Evolutionary conservation across 2,329 filamentous ascomycete species (phyloP), one percentile per base, ranked within the genome.

Genomic region (Periconia macrospinosa): DNA sequence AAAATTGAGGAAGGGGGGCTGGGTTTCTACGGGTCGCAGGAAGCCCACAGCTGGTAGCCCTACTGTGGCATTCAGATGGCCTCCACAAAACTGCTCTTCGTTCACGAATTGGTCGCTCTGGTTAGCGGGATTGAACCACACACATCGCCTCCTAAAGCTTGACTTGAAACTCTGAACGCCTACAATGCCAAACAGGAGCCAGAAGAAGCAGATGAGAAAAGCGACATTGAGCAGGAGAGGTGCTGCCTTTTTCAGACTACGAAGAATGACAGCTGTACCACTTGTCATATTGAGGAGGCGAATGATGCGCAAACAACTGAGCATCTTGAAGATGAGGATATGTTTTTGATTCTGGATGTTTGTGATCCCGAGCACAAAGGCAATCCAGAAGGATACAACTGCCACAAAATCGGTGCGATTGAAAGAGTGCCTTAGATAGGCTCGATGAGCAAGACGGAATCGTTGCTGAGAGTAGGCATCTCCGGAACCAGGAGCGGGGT

Each of bases 121-220:
- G 46, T 72, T 72, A 10, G 67, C 66, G 80, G 87, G 59, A 74
- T 79, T 67, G 76, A 86, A 61, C 77, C 77, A 80, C 13, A 80
- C 77, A 54, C 79, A 82, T 14, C 71, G 76, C 37, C 79, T 74
- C 41, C 78, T 69, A 14, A 81, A 66, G 60, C 79, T 81, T 43
- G 79, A 79, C 55, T 82, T 81, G 74, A 99, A 99, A 75, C 90
- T 96, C 72, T 99, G 95, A 19, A 99, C 89, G 6, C 94, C 95
- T 54, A 99, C 87, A 57, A 99, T 97, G 37, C 92, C 94, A 76
- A 99, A 99, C 11, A 97, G 78, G 41, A 99, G 83, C 94, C 94
- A 99, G 76, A 99, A 99, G 76, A 99, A 99, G 14, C 90, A 84
- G 61, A 99, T 92, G 19, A 99, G 80, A 69, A 99, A 97, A 1